A percentile compares a stretch with the other conserved stretches of the same genome.
Conservation (phyloP, 306 rosid species). For the Dryas drummondii region DNA sequence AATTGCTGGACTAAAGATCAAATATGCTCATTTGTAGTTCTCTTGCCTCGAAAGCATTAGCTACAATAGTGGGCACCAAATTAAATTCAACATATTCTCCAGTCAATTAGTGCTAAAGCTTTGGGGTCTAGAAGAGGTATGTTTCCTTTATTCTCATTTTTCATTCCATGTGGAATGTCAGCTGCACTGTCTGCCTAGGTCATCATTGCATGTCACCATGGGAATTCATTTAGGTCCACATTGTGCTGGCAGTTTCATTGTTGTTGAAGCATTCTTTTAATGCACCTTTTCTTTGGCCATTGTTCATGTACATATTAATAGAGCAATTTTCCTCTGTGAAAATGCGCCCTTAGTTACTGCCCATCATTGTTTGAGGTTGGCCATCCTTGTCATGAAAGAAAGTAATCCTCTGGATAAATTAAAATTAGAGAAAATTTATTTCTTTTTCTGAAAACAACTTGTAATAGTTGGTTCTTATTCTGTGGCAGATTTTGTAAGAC, state of each 20-base stretch:
- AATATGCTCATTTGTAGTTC: conserved; percentile 45
- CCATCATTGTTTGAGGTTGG: too few relatives aligned
- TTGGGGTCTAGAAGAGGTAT: conserved; percentile 33
- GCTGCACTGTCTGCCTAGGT: background rate
- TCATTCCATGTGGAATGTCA: background rate
- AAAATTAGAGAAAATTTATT: too few relatives aligned
- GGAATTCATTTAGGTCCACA: too few relatives aligned
- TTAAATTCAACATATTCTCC: conserved; percentile 14
- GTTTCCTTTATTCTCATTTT: conserved; percentile 8
- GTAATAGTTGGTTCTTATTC: conserved; percentile 7
- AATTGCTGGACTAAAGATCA: background rate
- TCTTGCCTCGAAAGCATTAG: conserved; percentile 50
- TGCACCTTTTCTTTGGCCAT: too few relatives aligned
- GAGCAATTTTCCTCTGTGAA: too few relatives aligned
- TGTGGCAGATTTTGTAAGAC: conserved; percentile 36
- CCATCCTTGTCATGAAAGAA: too few relatives aligned
- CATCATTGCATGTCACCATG: too few relatives aligned
- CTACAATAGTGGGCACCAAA: conserved; percentile 18
- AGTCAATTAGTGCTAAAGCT: conserved; percentile 17
- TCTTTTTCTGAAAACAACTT: background rate
- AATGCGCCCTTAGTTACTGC: too few relatives aligned
- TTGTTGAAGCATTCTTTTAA: too few relatives aligned
- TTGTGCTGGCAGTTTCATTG: too few relatives aligned
- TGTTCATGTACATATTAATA: too few relatives aligned
- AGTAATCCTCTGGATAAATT: too few relatives aligned